Evolutionary conservation across 352 stramenopile species (phyloP), one percentile per base, ranked within the genome.

Genomic region (Phytophthora vignae): DNA sequence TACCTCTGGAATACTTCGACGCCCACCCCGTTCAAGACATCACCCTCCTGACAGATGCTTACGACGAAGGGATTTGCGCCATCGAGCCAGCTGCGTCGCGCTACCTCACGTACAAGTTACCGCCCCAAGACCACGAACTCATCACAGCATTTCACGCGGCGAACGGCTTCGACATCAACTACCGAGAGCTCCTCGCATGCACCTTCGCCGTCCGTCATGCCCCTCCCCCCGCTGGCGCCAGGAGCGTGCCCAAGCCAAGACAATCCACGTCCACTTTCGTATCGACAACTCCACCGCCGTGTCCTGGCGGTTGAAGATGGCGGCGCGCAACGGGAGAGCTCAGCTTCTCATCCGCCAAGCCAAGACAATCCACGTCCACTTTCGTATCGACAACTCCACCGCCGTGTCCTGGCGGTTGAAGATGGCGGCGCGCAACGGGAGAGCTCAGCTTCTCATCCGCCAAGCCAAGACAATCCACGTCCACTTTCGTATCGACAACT

Each of bases 301-400:
- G 21, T 22, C 21, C 21, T 22, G 1, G 0, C 21, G 1, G 21
- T 22, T 1, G 21, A 22, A 22, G 21, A 22, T 22, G 21, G 21
- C 21, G 21, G 21, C 21, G 21, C 21, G 21, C 21, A n/a, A n/a
- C n/a, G n/a, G n/a, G n/a, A 54, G 62, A 7, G 53, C 69, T 1
- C 69, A 76, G 33, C 27, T 31, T 4, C 5, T 69, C 14, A 42
- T 56, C 17, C 14, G 53, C 11, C 46, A 9, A 27, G 15, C 4
- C 12, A 46, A 40, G 5, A 31, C 21, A 22, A 22, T 22, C 21
- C 21, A 22, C 1, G 21, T 22, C 21, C 21, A 22, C 21, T 22
- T 1, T 22, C 21, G 21, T 22, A 22, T 22, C 21, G 1, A 22
- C 21, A 22, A 22, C 21, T 22, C 21, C 21, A 22, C 21, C 21